Base-by-base conservation (phyloP, 108 stramenopile genomes). In the Pseudonitzschia pungens region DNA sequence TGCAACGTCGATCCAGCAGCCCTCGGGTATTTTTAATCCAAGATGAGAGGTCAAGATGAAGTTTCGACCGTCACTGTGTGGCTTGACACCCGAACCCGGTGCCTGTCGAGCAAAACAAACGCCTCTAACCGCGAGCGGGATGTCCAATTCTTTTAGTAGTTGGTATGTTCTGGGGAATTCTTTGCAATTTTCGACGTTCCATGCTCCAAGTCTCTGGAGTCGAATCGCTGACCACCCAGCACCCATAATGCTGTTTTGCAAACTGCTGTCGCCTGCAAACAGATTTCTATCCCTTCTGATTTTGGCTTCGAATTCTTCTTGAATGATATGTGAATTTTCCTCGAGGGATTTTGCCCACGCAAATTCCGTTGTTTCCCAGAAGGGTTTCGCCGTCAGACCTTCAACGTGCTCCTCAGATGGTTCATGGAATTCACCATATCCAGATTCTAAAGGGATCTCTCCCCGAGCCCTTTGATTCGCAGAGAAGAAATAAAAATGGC, bases 61-160 rank as follows among this genome's bases (percentile, higher is more conserved):
- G 71, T 97, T 97, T 12, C 96, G 81, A 7, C 95, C 96, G 76
- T 97, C 96, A 29, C 86, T 78, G 77, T 97, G 96, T 21, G 90
- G 82, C 18, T 84, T 83, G 0, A 97, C 96, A 10, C 96, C 95
- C 57, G 87, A 91, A 66, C 86, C 86, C 22, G 89, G 84, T 22
- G 80, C 77, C 71, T 97, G 96, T 41, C 90, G 71, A 15, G 96
- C 96, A 85, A 96, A 97, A 68, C 95, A 96, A n/a, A 97, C 94
- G 2, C 96, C 96, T 42, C 96, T 77, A 15, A 97, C 96, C 18
- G 96, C 96, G 64, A 97, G 72, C 6, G 96, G 96, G 32, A 97
- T 97, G 43, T 88, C 65, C 4, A 97, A 83, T 14, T 72, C 69
- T 42, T 79, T 75, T 41, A 97, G 63, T 20, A 95, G 59, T 51